Percentiles rank a stretch among this genome's conserved stretches.
Conservation (phyloP, 2,329 filamentous ascomycete species). For the Scedosporium minutisporum region DNA sequence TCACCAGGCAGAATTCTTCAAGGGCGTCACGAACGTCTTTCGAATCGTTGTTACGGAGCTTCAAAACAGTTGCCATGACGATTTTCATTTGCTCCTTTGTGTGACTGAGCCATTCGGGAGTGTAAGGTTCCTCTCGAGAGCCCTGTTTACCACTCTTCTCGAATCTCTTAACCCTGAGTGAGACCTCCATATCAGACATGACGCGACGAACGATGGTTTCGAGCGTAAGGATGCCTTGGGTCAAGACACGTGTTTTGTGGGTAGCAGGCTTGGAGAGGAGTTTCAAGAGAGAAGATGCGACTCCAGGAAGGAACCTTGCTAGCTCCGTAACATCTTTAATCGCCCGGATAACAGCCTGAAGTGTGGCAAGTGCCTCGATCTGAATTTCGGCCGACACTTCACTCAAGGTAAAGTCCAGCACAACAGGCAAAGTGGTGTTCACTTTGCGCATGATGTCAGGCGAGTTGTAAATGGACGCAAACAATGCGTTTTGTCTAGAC, state of each 20-base stretch:
- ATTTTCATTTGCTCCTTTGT: constrained; percentile 75
- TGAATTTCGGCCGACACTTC: constrained; percentile 60
- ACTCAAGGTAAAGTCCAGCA: constrained; percentile 63
- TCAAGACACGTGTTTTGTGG: constrained; percentile 48
- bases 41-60: constrained; percentile 61
- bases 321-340: constrained; percentile 66
- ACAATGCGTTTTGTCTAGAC: constrained; percentile 39
- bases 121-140: constrained; percentile 29
- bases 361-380: constrained; percentile 54
- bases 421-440: constrained; percentile 71
- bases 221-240: constrained; percentile 50
- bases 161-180: constrained; percentile 13
- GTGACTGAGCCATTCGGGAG: constrained; percentile 62
- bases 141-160: constrained; percentile 12
- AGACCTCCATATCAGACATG: constrained; percentile 46
- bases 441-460: constrained; percentile 62
- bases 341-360: constrained; percentile 52
- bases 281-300: constrained; percentile 71
- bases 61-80: constrained; percentile 68
- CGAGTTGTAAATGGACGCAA: constrained; percentile 40
- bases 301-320: constrained; percentile 79
- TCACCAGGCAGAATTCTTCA: constrained; percentile 58
- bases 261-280: constrained; percentile 59
- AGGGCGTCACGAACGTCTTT: constrained; percentile 59
- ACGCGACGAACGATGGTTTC: constrained; percentile 43